Evolutionary conservation across 2,329 filamentous ascomycete genomes (phyloP).

Genomic region (Penicillium brasilianum): DNA sequence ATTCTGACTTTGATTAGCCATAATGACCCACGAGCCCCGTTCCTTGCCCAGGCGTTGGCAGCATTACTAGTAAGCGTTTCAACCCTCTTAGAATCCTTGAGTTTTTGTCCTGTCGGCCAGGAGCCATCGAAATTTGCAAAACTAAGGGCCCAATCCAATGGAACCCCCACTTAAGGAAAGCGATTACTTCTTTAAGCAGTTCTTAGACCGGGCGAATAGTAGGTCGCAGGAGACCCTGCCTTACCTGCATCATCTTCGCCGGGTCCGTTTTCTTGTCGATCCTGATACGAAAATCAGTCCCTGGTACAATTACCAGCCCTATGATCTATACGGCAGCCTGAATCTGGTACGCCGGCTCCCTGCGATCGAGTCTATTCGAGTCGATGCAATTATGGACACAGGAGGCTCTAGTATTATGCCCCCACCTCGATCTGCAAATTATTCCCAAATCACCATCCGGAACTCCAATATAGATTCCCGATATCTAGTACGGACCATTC

Average conservation of each 20-base stretch:
- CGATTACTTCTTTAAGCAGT: conserved; percentile 1
- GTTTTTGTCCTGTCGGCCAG: not conserved
- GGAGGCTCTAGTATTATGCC: not conserved
- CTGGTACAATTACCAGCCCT: conserved; percentile 2
- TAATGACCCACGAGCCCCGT: not conserved
- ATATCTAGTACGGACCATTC: not conserved
- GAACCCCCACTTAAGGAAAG: not conserved
- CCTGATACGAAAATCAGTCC: not conserved
- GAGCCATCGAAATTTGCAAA: not conserved
- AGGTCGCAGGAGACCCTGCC: not conserved
- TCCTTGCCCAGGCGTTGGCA: not conserved
- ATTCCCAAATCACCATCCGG: not conserved
- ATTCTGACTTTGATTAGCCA: not conserved
- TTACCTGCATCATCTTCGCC: not conserved
- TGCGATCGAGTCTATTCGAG: not conserved
- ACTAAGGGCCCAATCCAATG: not conserved
- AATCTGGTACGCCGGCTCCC: conserved; percentile 2
- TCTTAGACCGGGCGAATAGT: not conserved
- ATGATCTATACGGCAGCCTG: not conserved
- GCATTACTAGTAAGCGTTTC: conserved; percentile 3
- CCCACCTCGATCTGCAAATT: not conserved
- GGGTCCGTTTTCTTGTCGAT: not conserved
- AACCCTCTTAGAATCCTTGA: not conserved
- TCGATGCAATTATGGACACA: not conserved
- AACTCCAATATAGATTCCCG: not conserved